Evolutionary conservation across 192 early-diverging fungal species (phyloP).

Genomic region (Rhizophagus sp.): DNA sequence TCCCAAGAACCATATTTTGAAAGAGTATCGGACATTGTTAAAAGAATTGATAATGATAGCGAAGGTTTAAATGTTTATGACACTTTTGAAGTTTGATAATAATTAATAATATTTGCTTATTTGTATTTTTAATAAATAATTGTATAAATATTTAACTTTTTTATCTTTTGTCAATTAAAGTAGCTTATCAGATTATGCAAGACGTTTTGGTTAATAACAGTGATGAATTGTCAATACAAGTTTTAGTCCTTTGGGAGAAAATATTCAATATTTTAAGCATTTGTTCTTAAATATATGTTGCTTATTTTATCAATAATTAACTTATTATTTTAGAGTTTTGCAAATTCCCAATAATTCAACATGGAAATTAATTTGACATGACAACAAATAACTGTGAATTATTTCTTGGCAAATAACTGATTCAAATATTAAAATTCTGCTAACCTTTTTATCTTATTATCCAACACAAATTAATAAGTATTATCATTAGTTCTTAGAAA

Average conservation of each 20-base stretch:
- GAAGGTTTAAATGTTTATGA: constrained; percentile 26
- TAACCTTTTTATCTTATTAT: too few species aligned
- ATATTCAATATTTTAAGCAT: constrained; percentile 31
- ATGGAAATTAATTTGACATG: too few species aligned
- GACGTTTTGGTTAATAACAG: constrained; percentile 51
- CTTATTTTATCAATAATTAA: neutral
- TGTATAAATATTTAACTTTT: neutral
- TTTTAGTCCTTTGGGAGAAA: constrained; percentile 52
- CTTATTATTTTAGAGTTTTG: neutral
- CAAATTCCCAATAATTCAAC: too few species aligned
- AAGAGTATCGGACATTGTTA: constrained; percentile 51
- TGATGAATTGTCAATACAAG: constrained; percentile 51
- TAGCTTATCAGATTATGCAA: constrained; percentile 49
- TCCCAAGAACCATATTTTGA: constrained; percentile 50
- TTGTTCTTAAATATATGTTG: too few species aligned
- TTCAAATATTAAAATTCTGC: too few species aligned
- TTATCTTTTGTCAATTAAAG: constrained; percentile 42
- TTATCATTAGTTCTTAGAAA: too few species aligned
- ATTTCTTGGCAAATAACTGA: too few species aligned
- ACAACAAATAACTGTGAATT: too few species aligned
- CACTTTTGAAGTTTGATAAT: constrained; percentile 2
- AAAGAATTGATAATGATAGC: constrained; percentile 36
- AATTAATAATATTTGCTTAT: neutral
- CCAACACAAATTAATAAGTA: too few species aligned
- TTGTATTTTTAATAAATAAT: neutral